Base-by-base conservation (phyloP, 139 green algal genomes). In the Yamagishiella unicocca region DNA sequence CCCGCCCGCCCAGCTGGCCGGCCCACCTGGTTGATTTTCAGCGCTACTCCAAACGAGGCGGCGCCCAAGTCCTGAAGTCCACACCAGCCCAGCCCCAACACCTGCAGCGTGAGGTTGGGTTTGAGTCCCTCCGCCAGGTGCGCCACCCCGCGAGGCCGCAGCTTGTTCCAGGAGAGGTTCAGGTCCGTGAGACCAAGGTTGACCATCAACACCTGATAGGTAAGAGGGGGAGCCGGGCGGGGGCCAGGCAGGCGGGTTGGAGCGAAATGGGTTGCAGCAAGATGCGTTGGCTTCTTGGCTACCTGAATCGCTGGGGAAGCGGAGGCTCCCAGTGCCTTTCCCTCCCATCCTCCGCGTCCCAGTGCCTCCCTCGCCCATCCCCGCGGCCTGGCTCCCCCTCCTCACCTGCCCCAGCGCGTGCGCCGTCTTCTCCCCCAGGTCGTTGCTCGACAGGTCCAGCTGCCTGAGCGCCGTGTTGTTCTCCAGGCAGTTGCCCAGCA, bases 81-180 rank as follows among this genome's bases (percentile, higher is more conserved):
- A 62, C 87, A 92, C 91, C 91, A 94, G 24, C 85, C 84, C 38
- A 93, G 33, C 0, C 82, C 82, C 81, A 94, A 76, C 37, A 88
- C 38, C 88, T 90, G 89, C 53, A 94, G 35, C 35, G 89, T 72
- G 43, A 91, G 74, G 84, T 95, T 95, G 50, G 82, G 80, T 40
- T 87, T 93, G 40, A 95, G 83, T 1, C 90, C 91, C 80, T 95
- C 88, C 43, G 89, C 86, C 53, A 95, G 37, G 17, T 78, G 66
- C 31, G 43, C 71, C 43, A 89, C 89, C 24, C 92, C 92, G 31
- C 90, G 89, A 9, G 87, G 55, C 70, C 91, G 89, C 68, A 95
- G 88, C 84, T 92, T 89, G 71, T 95, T 95, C 88, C 89, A 95
- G 21, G 72, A 87, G 1, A 95, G 66, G 80, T 92, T 91, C 5